Evolutionary conservation across 768 basidiomycete species (phyloP).

Genomic region (Pleurotus cornucopiae): DNA sequence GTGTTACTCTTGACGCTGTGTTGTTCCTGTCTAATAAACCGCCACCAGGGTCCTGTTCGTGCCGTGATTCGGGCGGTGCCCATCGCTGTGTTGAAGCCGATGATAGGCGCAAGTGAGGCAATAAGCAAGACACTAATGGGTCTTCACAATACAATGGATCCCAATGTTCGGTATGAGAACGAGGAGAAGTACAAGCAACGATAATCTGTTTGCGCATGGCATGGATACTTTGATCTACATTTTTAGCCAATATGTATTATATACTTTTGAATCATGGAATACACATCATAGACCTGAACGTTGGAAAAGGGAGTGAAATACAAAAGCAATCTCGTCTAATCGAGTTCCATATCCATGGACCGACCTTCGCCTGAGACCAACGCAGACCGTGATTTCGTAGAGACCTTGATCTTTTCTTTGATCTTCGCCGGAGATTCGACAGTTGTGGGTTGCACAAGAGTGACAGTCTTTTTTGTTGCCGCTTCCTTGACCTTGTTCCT

Average conservation of each 20-base stretch:
- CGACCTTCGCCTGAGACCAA: slow-evolving; percentile 81
- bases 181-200: slow-evolving; percentile 93
- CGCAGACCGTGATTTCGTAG: slow-evolving; percentile 60
- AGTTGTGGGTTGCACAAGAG: slow-evolving; percentile 61
- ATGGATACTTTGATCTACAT: slow-evolving; percentile 16
- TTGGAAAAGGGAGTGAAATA: slow-evolving; percentile 13
- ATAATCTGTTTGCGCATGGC: slow-evolving; percentile 22
- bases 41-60: slow-evolving; percentile 76
- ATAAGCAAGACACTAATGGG: slow-evolving; percentile 94
- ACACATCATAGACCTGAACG: slow-evolving; percentile 9
- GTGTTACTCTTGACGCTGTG: slow-evolving; percentile 15
- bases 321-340: slow-evolving; percentile 32
- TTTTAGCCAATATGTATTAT: slow-evolving; percentile 8
- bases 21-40: slow-evolving; percentile 5
- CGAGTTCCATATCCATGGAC: slow-evolving; percentile 89
- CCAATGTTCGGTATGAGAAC: slow-evolving; percentile 74
- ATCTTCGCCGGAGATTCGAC: slow-evolving; percentile 40
- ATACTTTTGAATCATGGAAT: not conserved
- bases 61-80: slow-evolving; percentile 97
- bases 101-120: slow-evolving; percentile 97
- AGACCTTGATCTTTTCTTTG: slow-evolving; percentile 76
- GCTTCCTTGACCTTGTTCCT: slow-evolving; percentile 61
- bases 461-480: slow-evolving; percentile 51
- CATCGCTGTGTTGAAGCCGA: slow-evolving; percentile 93
- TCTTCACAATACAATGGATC: slow-evolving; percentile 89